Evolutionary conservation across 2,329 filamentous ascomycete species (phyloP), one percentile per base, ranked within the genome.

Genomic region (Cladophialophora immunda): DNA sequence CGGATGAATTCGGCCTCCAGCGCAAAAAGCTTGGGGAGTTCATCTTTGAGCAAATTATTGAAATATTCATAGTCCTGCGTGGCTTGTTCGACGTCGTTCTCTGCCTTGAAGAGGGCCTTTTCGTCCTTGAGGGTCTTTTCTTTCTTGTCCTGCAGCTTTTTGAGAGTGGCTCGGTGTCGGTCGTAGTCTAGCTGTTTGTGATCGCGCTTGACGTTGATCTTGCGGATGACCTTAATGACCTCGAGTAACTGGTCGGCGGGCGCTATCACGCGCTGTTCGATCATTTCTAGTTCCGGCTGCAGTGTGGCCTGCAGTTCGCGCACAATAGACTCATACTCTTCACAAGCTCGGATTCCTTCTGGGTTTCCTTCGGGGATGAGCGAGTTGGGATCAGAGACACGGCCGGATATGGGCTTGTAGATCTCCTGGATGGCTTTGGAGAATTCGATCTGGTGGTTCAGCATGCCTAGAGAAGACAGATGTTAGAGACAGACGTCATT

Each of bases 151-250:
- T 97, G 91, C 50, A 98, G 83, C 83, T 97, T 98, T 84, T 98
- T 99, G 71, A 97, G 84, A 0, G 89, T 85, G 47, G 90, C 84
- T 59, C 90, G 89, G 80, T 93, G 93, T 68, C 94, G 90, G 78
- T 99, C 95, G 78, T 94, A 97, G 80, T 99, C 95, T 65, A 99
- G 86, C 79, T 97, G 92, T 82, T 99, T 99, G 85, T 98, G 95
- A 76, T 98, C 92, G 75, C 95, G 92, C 85, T 99, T 99, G 69
- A 87, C 79, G 11, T 90, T 88, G 22, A 91, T 89, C 81, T 99
- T 99, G 70, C 93, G 91, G 76, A 98, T 96, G 54, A 92, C 89
- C 81, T 98, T 98, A 84, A 99, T 92, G 70, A 99, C 92, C 75
- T 96, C 93, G 70, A 97, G 85, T 69, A 99, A 86, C 80, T 99